Conservation (phyloP, 495 filamentous ascomycete species). For the Aspergillus heteromorphus region DNA sequence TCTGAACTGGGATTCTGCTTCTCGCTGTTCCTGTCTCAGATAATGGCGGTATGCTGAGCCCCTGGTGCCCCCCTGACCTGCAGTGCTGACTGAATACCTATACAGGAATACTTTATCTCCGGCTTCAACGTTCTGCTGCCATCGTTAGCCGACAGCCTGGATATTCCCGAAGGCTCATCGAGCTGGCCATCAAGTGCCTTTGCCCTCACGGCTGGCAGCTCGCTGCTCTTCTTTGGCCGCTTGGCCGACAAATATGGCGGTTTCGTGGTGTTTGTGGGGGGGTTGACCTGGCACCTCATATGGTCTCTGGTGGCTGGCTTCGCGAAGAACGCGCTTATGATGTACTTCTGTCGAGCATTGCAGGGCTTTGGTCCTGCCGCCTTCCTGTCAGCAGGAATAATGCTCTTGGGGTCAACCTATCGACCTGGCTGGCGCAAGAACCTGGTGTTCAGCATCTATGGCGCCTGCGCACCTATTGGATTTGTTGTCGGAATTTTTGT, state of each 20-base stretch:
- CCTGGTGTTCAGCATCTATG: constrained; percentile 75
- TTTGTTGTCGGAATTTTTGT: constrained; percentile 83
- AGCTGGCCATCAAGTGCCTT: constrained; percentile 82
- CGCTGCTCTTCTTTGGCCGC: constrained; percentile 73
- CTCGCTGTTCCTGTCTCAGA: constrained; percentile 67
- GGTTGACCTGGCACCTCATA: constrained; percentile 64
- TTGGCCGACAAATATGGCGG: constrained; percentile 76
- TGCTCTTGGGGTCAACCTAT: constrained; percentile 75
- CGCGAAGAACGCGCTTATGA: constrained; percentile 60
- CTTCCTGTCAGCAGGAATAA: constrained; percentile 70
- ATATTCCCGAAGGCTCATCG: constrained; percentile 56
- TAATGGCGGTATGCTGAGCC: constrained; percentile 51
- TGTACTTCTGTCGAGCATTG: constrained; percentile 71
- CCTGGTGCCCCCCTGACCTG: neutral
- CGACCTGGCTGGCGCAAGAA: constrained; percentile 84
- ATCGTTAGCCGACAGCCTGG: constrained; percentile 53
- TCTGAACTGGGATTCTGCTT: constrained; percentile 67
- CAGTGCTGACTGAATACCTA: neutral
- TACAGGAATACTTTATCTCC: constrained; percentile 71
- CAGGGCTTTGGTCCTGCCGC: constrained; percentile 77
- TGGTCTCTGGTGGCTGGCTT: constrained; percentile 74
- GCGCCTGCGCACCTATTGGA: constrained; percentile 68
- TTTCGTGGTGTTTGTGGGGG: constrained; percentile 61
- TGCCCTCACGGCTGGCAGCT: constrained; percentile 65
- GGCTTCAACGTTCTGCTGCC: constrained; percentile 83